A percentile compares a stretch with the other conserved stretches of the same genome.
phyloP scores from a whole-genome alignment of 345 rosid genomes.

The Lepidium africanum region DNA sequence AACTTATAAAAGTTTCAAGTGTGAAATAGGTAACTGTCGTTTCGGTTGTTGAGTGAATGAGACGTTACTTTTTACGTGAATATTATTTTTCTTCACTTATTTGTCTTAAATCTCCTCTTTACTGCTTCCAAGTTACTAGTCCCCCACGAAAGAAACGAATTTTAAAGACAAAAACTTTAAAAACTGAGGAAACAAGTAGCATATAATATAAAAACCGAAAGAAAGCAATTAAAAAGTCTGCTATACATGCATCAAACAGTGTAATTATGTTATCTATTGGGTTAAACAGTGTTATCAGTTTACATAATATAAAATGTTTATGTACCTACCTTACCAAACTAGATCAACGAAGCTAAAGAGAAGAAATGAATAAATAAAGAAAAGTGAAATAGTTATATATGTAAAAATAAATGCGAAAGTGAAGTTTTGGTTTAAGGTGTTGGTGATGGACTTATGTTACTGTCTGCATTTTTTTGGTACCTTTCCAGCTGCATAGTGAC shows the following conservation, averaged over 20 bases:
- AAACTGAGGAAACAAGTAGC: too few relatives aligned
- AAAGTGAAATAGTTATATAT: background rate
- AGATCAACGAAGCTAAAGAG: background rate
- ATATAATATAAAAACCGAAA: background rate
- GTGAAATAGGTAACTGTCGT: conserved; percentile 18
- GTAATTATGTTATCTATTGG: background rate
- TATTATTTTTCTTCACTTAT: background rate
- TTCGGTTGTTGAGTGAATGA: conserved; percentile 20
- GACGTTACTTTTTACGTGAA: conserved; percentile 21
- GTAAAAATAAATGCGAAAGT: conserved; percentile 8
- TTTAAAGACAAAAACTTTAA: background rate
- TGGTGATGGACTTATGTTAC: conserved; percentile 9
- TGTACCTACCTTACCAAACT: conserved; percentile 7
- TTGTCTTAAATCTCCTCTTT: background rate
- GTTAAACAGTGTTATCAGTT: background rate
- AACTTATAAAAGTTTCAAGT: background rate
- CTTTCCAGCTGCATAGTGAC: conserved; percentile 13
- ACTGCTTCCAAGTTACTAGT: background rate
- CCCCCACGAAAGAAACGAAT: background rate
- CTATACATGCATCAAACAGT: background rate
- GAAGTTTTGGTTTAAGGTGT: background rate
- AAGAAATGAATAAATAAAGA: too few relatives aligned
- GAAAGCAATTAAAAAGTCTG: background rate
- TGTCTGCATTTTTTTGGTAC: conserved; percentile 11
- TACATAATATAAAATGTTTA: background rate